phyloP scores from a whole-genome alignment of 2,329 filamentous ascomycete species.

The Huntiella savannae region DNA sequence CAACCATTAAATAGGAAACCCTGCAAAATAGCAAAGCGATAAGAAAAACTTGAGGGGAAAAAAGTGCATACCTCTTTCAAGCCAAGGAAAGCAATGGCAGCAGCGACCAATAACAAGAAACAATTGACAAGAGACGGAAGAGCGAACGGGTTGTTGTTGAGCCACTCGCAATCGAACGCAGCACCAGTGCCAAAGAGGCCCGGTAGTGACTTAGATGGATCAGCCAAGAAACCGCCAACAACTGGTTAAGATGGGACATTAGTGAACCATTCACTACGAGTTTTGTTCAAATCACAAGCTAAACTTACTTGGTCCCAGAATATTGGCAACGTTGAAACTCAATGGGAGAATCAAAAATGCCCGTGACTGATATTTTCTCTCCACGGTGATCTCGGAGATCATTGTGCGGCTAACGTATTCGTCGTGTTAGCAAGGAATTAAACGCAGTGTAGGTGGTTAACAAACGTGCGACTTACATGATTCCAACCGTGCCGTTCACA shows the following conservation, averaged over 20 bases:
- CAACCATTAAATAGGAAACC: too few relatives aligned
- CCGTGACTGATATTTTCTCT: conserved; percentile 28
- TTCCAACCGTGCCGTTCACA: conserved; percentile 30
- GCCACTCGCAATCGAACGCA: conserved; percentile 41
- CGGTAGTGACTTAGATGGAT: conserved; percentile 44
- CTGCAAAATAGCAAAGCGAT: too few relatives aligned
- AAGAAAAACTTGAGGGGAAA: not conserved
- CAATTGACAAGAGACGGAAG: conserved; percentile 51
- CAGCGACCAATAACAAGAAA: conserved; percentile 35
- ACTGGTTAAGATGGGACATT: conserved; percentile 17
- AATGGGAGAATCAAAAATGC: conserved; percentile 29
- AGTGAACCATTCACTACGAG: not conserved
- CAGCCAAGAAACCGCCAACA: conserved; percentile 48
- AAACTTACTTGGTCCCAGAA: conserved; percentile 25
- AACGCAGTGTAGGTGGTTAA: too few relatives aligned
- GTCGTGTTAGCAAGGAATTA: not conserved
- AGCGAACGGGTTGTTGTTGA: conserved; percentile 46
- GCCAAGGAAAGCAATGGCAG: conserved; percentile 38
- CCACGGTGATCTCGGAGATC: conserved; percentile 29
- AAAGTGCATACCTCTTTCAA: conserved; percentile 39
- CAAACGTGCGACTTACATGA: conserved; percentile 21
- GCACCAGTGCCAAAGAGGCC: conserved; percentile 41
- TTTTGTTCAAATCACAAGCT: not conserved
- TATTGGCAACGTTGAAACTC: conserved; percentile 28
- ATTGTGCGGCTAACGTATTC: conserved; percentile 22